Percentiles rank a stretch among this genome's conserved stretches.
phyloP scores from a whole-genome alignment of 2,329 filamentous ascomycete genomes.

The Ascochyta pisi region DNA sequence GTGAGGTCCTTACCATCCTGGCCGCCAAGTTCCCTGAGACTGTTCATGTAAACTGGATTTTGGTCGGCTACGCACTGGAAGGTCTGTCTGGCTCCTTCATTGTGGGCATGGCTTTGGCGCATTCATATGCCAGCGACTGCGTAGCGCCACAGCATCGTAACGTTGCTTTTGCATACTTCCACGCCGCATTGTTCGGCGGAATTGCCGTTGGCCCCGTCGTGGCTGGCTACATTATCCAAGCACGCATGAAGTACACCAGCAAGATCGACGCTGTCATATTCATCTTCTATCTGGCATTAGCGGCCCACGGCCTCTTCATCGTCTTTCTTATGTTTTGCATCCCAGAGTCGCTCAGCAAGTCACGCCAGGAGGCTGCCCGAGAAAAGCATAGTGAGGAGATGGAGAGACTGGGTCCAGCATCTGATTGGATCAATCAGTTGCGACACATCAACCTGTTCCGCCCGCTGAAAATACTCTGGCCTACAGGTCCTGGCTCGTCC shows the following conservation, averaged over 20 bases:
- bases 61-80: slow-evolving; percentile 79
- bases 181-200: slow-evolving; percentile 88
- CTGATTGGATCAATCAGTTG: slow-evolving; percentile 54
- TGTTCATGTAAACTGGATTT: slow-evolving; percentile 78
- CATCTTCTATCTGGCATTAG: slow-evolving; percentile 84
- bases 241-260: slow-evolving; percentile 37
- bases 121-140: slow-evolving; percentile 91
- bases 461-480: slow-evolving; percentile 79
- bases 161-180: slow-evolving; percentile 86
- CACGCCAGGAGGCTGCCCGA: slow-evolving; percentile 72
- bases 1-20: slow-evolving; percentile 79
- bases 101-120: slow-evolving; percentile 75
- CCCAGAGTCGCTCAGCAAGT: slow-evolving; percentile 83
- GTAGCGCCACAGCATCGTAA: slow-evolving; percentile 79
- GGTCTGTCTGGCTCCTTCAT: slow-evolving; percentile 90
- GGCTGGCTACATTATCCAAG: slow-evolving; percentile 78
- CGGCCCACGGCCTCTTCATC: slow-evolving; percentile 76
- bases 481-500: slow-evolving; percentile 69
- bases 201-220: slow-evolving; percentile 85
- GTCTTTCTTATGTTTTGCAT: slow-evolving; percentile 73
- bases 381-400: slow-evolving; percentile 66
- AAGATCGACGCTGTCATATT: slow-evolving; percentile 75
- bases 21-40: slow-evolving; percentile 76
- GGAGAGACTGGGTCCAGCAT: slow-evolving; percentile 42
- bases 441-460: slow-evolving; percentile 70